phyloP scores from a whole-genome alignment of 768 basidiomycete species.

The Pleurotus salmoneostramineus region DNA sequence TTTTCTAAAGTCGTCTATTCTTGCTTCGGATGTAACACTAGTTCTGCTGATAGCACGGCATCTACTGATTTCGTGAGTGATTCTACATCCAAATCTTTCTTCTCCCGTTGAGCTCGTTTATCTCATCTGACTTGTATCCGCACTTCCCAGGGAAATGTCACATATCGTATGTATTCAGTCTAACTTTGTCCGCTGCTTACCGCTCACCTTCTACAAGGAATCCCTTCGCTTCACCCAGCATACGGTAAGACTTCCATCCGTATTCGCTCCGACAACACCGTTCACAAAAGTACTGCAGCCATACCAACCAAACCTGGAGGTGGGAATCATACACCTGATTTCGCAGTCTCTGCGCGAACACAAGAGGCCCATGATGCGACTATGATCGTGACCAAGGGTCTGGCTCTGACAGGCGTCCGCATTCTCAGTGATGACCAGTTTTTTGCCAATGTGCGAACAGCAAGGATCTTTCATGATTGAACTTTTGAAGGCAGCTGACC shows the following conservation, averaged over 20 bases:
- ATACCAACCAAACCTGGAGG: slow-evolving; percentile 70
- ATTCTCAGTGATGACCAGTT: slow-evolving; percentile 58
- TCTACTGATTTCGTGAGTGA: slow-evolving; percentile 71
- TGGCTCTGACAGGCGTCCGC: slow-evolving; percentile 60
- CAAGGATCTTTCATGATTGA: slow-evolving; percentile 3
- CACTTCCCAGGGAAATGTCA: slow-evolving; percentile 57
- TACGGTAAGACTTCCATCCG: slow-evolving; percentile 39
- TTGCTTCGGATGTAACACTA: slow-evolving; percentile 38
- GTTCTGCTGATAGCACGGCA: slow-evolving; percentile 36
- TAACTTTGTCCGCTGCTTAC: not conserved
- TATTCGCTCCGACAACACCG: slow-evolving; percentile 17
- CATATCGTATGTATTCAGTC: slow-evolving; percentile 44
- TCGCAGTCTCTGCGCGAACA: slow-evolving; percentile 56
- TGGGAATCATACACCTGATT: slow-evolving; percentile 74
- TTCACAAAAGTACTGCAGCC: slow-evolving; percentile 33
- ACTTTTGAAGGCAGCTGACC: not conserved
- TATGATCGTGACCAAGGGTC: slow-evolving; percentile 52
- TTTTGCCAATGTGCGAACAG: slow-evolving; percentile 41
- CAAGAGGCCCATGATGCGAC: slow-evolving; percentile 59
- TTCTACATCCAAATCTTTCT: slow-evolving; percentile 7
- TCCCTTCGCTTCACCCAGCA: slow-evolving; percentile 63
- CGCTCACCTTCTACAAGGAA: slow-evolving; percentile 28
- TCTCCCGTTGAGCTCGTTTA: slow-evolving; percentile 2
- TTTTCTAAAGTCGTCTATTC: slow-evolving; percentile 43
- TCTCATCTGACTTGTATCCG: not conserved